Evolutionary conservation across 768 basidiomycete genomes (phyloP), one percentile per base, ranked within the genome.

Genomic region (Hypholoma sublateritium): DNA sequence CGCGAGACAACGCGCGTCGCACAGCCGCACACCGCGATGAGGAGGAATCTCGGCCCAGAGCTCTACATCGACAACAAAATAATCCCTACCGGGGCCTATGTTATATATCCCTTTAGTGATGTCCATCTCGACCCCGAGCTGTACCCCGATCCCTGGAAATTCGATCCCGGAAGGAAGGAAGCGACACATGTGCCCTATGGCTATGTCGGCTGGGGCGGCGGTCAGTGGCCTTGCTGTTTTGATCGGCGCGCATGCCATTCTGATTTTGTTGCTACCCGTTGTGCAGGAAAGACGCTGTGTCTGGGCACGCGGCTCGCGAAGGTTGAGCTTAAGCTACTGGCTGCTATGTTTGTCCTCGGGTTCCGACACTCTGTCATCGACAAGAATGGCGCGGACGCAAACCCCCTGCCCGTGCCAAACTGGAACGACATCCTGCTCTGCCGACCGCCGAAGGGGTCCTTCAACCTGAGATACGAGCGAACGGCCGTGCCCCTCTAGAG

Each of bases 171-270:
- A 65, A 75, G 84, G 70, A 71, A 74, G 62, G 72, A 79, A 70
- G 70, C 65, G 19, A 72, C 70, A 34, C 69, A 74, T 55, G 71
- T 75, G 57, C 80, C 80, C 56, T 84, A 83, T 70, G 73, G 79
- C 53, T 91, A 87, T 66, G 77, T 91, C 49, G 89, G 88, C 34
- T 91, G 88, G 89, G 89, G 89, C 58, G 87, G 83, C 74, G 89
- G 89, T 91, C 67, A 65, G 84, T 78, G 42, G 49, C 34, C 53
- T 55, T 54, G 51, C 53, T 62, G 39, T 44, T 16, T 57, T 48
- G 51, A 22, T 54, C 43, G 43, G 22, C 42, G 17, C 22, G 16
- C 43, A 19, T 44, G 55, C 25, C 13, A 35, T 39, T 35, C 16
- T 25, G 39, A 55, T 60, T 22, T 57, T 37, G 55, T 52, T 47